Conservation (phyloP, 208 protist genomes). For the Angomonas deanei region DNA sequence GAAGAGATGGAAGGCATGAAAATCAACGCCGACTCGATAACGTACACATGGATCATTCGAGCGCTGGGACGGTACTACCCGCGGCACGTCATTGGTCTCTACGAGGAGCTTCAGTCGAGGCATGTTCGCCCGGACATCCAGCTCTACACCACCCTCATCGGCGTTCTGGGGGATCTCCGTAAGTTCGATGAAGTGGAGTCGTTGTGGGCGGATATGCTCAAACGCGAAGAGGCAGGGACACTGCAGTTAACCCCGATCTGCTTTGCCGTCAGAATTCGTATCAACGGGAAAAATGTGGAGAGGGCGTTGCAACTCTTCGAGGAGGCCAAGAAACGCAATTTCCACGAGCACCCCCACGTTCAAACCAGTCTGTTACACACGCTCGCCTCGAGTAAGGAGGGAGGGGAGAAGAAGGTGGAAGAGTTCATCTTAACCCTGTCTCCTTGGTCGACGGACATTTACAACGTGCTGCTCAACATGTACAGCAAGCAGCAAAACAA, state of each 20-base stretch:
- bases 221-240: conserved; percentile 62
- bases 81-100: conserved; percentile 64
- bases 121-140: conserved; percentile 65
- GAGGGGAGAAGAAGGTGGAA: conserved; percentile 24
- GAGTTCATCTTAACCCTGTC: conserved; percentile 46
- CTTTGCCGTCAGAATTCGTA: conserved; percentile 73
- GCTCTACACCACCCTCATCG: conserved; percentile 79
- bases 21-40: conserved; percentile 57
- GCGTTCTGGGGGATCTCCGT: conserved; percentile 69
- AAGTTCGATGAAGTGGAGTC: conserved; percentile 40
- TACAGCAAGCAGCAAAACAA: conserved; percentile 66
- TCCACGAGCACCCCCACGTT: conserved; percentile 77
- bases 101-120: conserved; percentile 52
- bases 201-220: conserved; percentile 58
- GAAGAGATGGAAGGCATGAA: conserved; percentile 45
- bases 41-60: conserved; percentile 77
- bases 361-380: conserved; percentile 79
- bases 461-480: conserved; percentile 83
- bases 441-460: conserved; percentile 68
- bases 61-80: conserved; percentile 81
- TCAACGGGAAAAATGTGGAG: conserved; percentile 40
- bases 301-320: conserved; percentile 44
- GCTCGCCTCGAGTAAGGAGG: conserved; percentile 14
- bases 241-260: conserved; percentile 71
- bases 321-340: conserved; percentile 54